Conservation (phyloP, 495 filamentous ascomycete species). For the Aspergillus biplanus region DNA sequence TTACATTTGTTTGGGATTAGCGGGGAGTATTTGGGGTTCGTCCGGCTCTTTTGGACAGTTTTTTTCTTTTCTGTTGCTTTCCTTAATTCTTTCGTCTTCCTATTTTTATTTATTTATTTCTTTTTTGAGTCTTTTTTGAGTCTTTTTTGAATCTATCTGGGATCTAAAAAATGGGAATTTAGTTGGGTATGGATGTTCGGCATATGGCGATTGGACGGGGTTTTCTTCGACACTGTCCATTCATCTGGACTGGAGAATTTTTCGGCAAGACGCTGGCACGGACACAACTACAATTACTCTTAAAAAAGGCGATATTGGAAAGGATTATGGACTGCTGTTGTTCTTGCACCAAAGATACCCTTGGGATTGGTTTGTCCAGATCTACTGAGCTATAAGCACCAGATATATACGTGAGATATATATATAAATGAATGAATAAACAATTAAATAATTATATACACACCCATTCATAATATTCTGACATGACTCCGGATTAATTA, state of each 20-base stretch:
- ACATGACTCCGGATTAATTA: too few relatives aligned
- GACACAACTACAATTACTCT: too few relatives aligned
- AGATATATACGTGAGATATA: conserved; percentile 9
- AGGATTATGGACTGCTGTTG: too few relatives aligned
- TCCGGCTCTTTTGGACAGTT: conserved; percentile 8
- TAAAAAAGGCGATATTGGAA: too few relatives aligned
- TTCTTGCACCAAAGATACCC: conserved; percentile 18
- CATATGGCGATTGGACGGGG: background rate
- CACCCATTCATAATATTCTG: too few relatives aligned
- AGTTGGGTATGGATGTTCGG: background rate
- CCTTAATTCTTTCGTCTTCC: conserved; percentile 3
- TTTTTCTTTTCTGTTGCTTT: conserved; percentile 13
- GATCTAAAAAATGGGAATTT: background rate
- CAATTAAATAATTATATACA: background rate
- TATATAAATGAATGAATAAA: background rate
- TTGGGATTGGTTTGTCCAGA: conserved; percentile 12
- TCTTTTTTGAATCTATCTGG: conserved; percentile 20
- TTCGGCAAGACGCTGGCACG: too few relatives aligned
- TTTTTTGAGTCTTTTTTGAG: conserved; percentile 11
- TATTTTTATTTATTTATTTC: conserved; percentile 11
- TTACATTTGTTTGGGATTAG: conserved; percentile 23
- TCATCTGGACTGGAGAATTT: conserved; percentile 1
- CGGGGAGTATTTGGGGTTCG: conserved; percentile 24
- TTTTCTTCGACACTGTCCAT: background rate
- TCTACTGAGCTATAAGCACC: background rate